These are phyloP conservation scores for Wickerhamiella azymoides DNA, from an alignment of 805 yeast genomes.

Conservation along the genomic window DNA sequence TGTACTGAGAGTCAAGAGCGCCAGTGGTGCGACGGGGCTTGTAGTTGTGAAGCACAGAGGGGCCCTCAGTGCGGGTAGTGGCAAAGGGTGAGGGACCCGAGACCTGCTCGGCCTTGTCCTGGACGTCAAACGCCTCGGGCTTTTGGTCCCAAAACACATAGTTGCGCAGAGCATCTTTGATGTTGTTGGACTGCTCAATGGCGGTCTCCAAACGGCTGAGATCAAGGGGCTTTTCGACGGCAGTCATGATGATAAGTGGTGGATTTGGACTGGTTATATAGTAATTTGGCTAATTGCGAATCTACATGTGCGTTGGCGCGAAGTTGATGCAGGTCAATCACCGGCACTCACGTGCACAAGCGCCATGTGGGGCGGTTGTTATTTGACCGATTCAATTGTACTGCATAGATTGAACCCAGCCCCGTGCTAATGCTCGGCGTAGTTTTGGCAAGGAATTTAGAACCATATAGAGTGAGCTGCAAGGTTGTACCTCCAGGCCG, in stretches of 20 bases:
- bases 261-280: not conserved
- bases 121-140: conserved; percentile 14
- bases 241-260: not conserved
- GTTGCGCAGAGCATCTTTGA: not conserved
- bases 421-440: too few relatives aligned
- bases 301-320: not conserved
- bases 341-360: not conserved
- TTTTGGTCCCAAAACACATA: conserved; percentile 14
- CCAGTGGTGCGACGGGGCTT: conserved; percentile 18
- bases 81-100: conserved; percentile 22
- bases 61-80: conserved; percentile 17
- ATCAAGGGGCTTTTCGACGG: not conserved
- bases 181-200: not conserved
- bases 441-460: too few relatives aligned
- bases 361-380: not conserved
- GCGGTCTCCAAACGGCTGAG: not conserved
- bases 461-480: too few relatives aligned
- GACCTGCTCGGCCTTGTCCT: conserved; percentile 8
- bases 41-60: conserved; percentile 12
- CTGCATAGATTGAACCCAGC: too few relatives aligned
- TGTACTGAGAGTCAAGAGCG: conserved; percentile 18
- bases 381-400: too few relatives aligned
- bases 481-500: too few relatives aligned
- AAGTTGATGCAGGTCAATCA: too few relatives aligned
- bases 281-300: not conserved